Percentiles rank a stretch among this genome's conserved stretches.
Evolutionary conservation across 176 grass and related monocot genomes (phyloP).

Genomic region (Cenchrus fungigraminus): DNA sequence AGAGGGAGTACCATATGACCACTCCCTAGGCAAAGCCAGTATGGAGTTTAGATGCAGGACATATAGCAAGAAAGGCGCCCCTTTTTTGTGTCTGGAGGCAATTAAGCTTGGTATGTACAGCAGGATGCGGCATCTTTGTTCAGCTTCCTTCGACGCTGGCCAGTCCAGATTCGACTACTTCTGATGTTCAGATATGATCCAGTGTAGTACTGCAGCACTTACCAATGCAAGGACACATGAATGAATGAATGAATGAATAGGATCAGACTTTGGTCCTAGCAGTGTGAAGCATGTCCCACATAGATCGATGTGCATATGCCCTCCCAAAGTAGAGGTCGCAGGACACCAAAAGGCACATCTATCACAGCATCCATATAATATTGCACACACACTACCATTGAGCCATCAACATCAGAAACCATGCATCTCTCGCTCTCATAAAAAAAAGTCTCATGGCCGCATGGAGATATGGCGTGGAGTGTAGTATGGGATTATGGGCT

Average conservation of each 20-base stretch:
- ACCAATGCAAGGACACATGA: background rate
- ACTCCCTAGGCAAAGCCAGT: background rate
- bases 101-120: background rate
- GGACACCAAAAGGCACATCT: conserved; percentile 23
- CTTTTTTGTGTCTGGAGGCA: background rate
- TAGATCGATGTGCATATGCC: background rate
- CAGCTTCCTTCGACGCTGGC: conserved; percentile 17
- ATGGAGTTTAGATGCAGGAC: background rate
- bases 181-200: background rate
- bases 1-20: conserved; percentile 7
- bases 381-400: background rate
- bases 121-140: background rate
- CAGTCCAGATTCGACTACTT: conserved; percentile 12
- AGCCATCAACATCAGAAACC: conserved; percentile 14
- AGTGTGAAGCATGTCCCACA: conserved; percentile 11
- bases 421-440: background rate
- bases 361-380: background rate
- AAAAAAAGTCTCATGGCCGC: background rate
- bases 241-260: too few relatives aligned
- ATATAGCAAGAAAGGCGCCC: conserved; percentile 8
- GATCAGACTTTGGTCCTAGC: background rate
- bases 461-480: background rate
- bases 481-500: conserved; percentile 19
- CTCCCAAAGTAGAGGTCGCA: background rate
- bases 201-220: background rate